A percentile compares a stretch with the other conserved stretches of the same genome.
phyloP scores from a whole-genome alignment of 176 grass and related monocot genomes.

The Triticum timopheevii region DNA sequence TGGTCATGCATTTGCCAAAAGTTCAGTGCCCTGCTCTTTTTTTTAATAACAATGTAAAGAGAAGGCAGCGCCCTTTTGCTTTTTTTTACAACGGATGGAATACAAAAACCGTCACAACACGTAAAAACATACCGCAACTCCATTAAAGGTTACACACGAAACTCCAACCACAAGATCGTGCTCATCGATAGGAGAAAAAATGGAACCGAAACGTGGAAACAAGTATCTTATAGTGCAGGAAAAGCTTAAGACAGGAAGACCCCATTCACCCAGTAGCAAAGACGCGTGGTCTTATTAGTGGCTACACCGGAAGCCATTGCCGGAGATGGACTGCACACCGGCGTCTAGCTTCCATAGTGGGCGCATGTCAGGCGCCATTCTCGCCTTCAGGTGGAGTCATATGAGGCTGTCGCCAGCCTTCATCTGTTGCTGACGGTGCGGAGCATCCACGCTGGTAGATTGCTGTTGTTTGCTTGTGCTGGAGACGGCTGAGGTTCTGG shows the following conservation, averaged over 20 bases:
- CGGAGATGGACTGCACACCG: not conserved
- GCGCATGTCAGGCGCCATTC: not conserved
- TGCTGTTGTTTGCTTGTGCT: conserved; percentile 30
- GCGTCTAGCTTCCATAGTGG: not conserved
- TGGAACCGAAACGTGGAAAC: not conserved
- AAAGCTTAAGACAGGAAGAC: not conserved
- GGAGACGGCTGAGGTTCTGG: conserved; percentile 12
- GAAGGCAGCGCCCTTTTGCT: not conserved
- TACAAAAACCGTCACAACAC: not conserved
- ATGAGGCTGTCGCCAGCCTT: not conserved
- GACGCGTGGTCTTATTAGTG: conserved; percentile 32
- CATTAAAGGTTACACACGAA: conserved; percentile 20
- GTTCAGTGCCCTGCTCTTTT: not conserved
- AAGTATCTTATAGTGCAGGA: not conserved
- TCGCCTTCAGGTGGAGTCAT: not conserved
- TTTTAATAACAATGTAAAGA: not conserved
- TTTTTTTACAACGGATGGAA: conserved; percentile 9
- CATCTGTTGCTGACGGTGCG: conserved; percentile 19
- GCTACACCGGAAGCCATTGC: not conserved
- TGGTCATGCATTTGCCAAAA: not conserved
- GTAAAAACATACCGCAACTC: conserved; percentile 6
- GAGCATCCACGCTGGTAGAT: conserved; percentile 60
- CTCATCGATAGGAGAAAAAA: conserved; percentile 20
- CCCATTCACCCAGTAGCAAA: conserved; percentile 16
- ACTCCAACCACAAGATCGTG: not conserved